Percentiles rank a stretch among this genome's conserved stretches.
Evolutionary conservation across 1,284 basidiomycete genomes (phyloP).

Genomic region (Erythrobasidium hasegawianum): DNA sequence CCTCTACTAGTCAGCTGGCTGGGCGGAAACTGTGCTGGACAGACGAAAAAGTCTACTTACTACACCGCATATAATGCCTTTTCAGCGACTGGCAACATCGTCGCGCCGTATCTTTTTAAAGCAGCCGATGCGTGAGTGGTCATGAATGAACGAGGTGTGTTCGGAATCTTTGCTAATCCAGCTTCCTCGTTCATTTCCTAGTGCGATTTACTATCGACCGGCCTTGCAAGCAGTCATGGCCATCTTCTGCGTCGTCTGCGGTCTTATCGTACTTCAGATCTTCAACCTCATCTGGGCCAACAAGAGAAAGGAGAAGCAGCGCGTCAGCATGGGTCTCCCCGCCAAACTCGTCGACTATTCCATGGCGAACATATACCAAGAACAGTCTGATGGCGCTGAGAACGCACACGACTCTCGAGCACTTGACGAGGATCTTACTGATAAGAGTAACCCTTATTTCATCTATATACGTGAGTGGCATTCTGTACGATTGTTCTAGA

Average conservation of each 20-base stretch:
- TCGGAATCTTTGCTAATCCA: background rate
- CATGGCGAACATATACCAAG: constrained; percentile 41
- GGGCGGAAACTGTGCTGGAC: constrained; percentile 51
- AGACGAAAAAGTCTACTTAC: constrained; percentile 51
- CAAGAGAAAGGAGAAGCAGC: constrained; percentile 46
- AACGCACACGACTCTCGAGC: constrained; percentile 37
- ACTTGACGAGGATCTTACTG: constrained; percentile 46
- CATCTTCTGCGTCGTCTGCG: constrained; percentile 42
- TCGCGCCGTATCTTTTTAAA: constrained; percentile 49
- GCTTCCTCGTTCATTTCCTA: constrained; percentile 2
- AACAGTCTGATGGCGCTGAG: constrained; percentile 41
- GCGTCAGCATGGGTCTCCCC: constrained; percentile 47
- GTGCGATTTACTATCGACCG: constrained; percentile 1
- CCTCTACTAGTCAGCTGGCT: constrained; percentile 51
- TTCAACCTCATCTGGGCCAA: constrained; percentile 43
- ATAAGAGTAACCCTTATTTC: constrained; percentile 47
- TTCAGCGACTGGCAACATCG: constrained; percentile 42
- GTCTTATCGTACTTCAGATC: constrained; percentile 42
- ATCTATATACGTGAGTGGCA: constrained; percentile 29
- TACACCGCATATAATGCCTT: constrained; percentile 13
- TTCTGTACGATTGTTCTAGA: too few relatives aligned
- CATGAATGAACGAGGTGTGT: too few relatives aligned
- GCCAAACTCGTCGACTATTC: constrained; percentile 47
- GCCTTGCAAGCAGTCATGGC: constrained; percentile 34
- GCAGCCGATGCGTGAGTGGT: constrained; percentile 44